Conservation (phyloP, 139 green algal genomes). For the Chlamydomonas incerta region DNA sequence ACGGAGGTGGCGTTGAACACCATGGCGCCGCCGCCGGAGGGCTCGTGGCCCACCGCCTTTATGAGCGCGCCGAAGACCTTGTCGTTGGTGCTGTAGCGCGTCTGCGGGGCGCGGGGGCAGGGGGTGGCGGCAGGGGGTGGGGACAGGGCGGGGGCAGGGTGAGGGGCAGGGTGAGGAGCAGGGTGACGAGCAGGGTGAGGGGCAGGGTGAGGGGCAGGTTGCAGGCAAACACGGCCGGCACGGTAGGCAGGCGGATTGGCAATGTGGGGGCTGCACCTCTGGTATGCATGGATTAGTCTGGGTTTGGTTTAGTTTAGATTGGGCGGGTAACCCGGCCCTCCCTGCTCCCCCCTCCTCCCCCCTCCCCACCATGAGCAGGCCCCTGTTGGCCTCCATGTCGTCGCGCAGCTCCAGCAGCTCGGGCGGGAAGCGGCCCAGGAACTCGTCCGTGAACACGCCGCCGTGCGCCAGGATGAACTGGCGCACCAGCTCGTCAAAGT, state of each 20-base stretch:
- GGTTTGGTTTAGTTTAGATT: no score
- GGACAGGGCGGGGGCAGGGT: no score
- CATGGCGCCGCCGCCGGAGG: slow-evolving; percentile 5
- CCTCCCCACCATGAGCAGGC: slow-evolving; percentile 26
- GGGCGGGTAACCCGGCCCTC: not conserved
- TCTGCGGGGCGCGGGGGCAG: not conserved
- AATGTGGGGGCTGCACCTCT: no score
- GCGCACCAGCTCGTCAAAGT: slow-evolving; percentile 54
- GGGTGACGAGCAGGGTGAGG: no score
- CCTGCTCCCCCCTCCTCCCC: not conserved
- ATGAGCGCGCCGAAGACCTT: slow-evolving; percentile 49
- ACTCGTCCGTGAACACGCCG: slow-evolving; percentile 42
- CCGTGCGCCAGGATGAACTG: slow-evolving; percentile 31
- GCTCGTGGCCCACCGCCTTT: slow-evolving; percentile 48
- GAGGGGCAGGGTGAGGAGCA: not conserved
- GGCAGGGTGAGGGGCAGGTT: no score
- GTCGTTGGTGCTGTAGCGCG: slow-evolving; percentile 52
- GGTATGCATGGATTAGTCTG: no score
- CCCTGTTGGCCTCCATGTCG: slow-evolving; percentile 38
- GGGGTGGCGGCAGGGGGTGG: not conserved
- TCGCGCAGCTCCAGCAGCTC: slow-evolving; percentile 41
- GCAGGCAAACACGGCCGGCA: no score
- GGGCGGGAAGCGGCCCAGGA: slow-evolving; percentile 43
- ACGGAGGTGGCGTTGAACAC: slow-evolving; percentile 51
- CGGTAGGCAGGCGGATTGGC: no score